A percentile compares a stretch with the other conserved stretches of the same genome.
phyloP scores from a whole-genome alignment of 2,329 filamentous ascomycete species.

The Colletotrichum eleusines region DNA sequence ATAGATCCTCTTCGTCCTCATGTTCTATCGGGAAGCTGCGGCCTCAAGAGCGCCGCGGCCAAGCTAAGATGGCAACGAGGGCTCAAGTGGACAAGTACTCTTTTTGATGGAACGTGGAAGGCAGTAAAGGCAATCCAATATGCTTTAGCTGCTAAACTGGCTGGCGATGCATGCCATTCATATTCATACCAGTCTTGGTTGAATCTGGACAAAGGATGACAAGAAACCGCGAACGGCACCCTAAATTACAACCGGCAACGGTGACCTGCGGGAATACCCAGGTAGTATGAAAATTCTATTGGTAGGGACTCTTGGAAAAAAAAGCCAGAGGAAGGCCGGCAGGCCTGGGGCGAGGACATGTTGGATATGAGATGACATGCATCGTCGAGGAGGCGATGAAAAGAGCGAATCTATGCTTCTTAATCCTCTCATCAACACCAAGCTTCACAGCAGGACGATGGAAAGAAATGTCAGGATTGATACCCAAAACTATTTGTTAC shows the following conservation, averaged over 20 bases:
- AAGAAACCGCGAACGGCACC: too few relatives aligned
- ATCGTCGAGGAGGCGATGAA: not conserved
- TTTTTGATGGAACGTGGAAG: too few relatives aligned
- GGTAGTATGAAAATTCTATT: not conserved
- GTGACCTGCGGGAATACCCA: not conserved
- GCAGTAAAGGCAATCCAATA: too few relatives aligned
- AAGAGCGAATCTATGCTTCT: not conserved
- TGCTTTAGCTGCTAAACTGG: too few relatives aligned
- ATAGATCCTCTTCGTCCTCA: not conserved
- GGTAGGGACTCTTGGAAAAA: not conserved
- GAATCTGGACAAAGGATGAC: not conserved
- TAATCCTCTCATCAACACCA: not conserved
- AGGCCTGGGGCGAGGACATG: not conserved
- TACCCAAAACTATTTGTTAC: not conserved
- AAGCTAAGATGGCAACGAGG: too few relatives aligned
- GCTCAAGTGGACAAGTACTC: too few relatives aligned
- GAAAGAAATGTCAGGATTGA: not conserved
- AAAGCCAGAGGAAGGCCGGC: not conserved
- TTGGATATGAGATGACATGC: not conserved
- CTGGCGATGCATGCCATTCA: not conserved
- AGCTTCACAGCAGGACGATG: not conserved
- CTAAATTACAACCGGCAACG: too few relatives aligned
- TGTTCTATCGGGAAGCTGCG: not conserved
- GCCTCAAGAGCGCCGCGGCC: not conserved
- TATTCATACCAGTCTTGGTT: not conserved